Base-by-base conservation (phyloP, 768 basidiomycete species). In the Kwoniella dendrophila region DNA sequence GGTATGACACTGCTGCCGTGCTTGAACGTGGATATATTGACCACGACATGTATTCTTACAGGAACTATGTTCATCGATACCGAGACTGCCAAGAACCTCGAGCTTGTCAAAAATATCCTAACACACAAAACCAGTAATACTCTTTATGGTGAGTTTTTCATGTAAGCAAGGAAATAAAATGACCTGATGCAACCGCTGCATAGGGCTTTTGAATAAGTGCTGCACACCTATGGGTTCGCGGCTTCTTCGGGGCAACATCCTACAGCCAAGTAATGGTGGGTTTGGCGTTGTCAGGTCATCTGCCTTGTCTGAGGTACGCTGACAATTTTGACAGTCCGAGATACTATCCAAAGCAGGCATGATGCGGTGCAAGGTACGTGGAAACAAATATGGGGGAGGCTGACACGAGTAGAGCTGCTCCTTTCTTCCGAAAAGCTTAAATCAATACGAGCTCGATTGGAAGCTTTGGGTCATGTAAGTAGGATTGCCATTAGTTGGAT, bases 21-120 rank as follows among this genome's bases (percentile, higher is more conserved):
- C n/a, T n/a, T n/a, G n/a, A n/a, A n/a, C n/a, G n/a, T n/a, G n/a
- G n/a, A n/a, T n/a, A n/a, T n/a, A n/a, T n/a, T n/a, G n/a, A n/a
- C n/a, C n/a, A n/a, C n/a, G n/a, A 49, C 4, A 44, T n/a, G 10
- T 11, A 11, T 43, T 43, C n/a, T n/a, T n/a, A n/a, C 41, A 74
- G 94, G 94, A 0, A 94, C 91, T 0, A 90, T 97, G 89, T 84
- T 96, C 84, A 89, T 99, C 66, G 96, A 98, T 73, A 84, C 87
- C 0, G 93, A 93, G 63, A 92, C 90, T 0, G 90, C 87, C 2
- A 85, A 85, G 41, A 93, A 95, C 75, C 83, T 99, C 5, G 96
- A 99, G 73, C 82, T 99, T 1, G 88, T 95, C 16, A 85, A 82
- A 8, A 98, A 94, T 73, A 83, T 86, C 71, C 75, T 85, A 4